Evolutionary conservation across 768 basidiomycete species (phyloP), one percentile per base, ranked within the genome.

Genomic region (Leucocoprinus birnbaumii): DNA sequence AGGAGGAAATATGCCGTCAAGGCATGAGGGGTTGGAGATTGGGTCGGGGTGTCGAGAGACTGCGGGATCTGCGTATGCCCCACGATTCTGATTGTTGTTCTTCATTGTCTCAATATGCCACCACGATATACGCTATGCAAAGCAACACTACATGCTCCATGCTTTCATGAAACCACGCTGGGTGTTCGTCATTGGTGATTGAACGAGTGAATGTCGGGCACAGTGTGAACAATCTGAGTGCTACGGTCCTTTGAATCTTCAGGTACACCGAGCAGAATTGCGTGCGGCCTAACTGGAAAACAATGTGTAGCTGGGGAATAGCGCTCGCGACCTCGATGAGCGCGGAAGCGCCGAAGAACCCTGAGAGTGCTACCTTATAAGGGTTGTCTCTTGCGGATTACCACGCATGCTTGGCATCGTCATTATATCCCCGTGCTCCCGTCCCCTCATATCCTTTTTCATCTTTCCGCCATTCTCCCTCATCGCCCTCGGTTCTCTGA

Each of bases 1-100:
- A 69, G 78, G 68, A 83, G 95, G 72, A 96, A 94, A 78, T 99
- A 88, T 75, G 94, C 95, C 60, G 88, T 98, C 72, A 95, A 91
- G 84, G 94, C 92, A 79, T 87, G 73, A 84, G 71, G 57, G 61
- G 42, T 54, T 46, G 53, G 38, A 57, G 53, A 56, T 40, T 43
- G 56, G 54, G 56, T 51, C 44, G 62, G 53, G 62, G 62, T 49
- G 54, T 62, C 55, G 57, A 51, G 48, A 35, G 57, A 41, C 46
- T 58, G 59, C 57, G 60, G 31, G 31, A 31, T 11, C 31, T 31
- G 6, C 11, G 11, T 31, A 31, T 31, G 31, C 31, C 31, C 31
- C 31, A 53, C 59, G 66, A 64, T 53, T 61, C 58, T 61, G 57
- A 53, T 54, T 61, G 66, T 60, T 62, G 48, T 66, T 63, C 59